Percentiles rank a stretch among this genome's conserved stretches.
These are phyloP conservation scores for Hyaloscypha finlandica DNA, from an alignment of 495 filamentous ascomycete genomes.

Conservation along the genomic window DNA sequence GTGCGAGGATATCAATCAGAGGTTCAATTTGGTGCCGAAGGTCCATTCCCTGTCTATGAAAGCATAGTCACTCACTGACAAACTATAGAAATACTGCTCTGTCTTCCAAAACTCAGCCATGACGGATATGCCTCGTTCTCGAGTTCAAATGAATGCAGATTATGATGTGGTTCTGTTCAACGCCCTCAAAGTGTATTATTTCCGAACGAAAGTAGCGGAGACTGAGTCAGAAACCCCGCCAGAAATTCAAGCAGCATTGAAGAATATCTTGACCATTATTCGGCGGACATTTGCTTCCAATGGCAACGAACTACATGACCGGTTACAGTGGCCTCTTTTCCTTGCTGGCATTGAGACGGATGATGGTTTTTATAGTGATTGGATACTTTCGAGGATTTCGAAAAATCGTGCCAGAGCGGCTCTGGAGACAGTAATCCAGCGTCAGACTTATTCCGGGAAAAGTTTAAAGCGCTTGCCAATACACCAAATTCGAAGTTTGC, in stretches of 20 bases:
- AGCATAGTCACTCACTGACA: neutral
- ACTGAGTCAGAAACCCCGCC: constrained; percentile 31
- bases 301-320: constrained; percentile 16
- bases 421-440: neutral
- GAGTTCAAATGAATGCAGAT: constrained; percentile 49
- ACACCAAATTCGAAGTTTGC: constrained; percentile 8
- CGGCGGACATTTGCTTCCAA: constrained; percentile 19
- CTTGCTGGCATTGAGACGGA: constrained; percentile 16
- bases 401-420: neutral
- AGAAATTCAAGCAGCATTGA: constrained; percentile 2
- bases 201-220: constrained; percentile 39
- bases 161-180: constrained; percentile 50
- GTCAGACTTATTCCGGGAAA: neutral
- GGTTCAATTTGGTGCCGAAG: constrained; percentile 24
- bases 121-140: constrained; percentile 36
- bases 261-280: neutral
- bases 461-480: constrained; percentile 6
- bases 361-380: constrained; percentile 10
- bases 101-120: constrained; percentile 42
- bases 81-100: constrained; percentile 30
- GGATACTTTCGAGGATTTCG: constrained; percentile 2
- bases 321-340: constrained; percentile 21
- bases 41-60: neutral
- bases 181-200: constrained; percentile 45
- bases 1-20: constrained; percentile 20